Base-by-base conservation (phyloP, 2,329 filamentous ascomycete species). In the Lachnellula occidentalis region DNA sequence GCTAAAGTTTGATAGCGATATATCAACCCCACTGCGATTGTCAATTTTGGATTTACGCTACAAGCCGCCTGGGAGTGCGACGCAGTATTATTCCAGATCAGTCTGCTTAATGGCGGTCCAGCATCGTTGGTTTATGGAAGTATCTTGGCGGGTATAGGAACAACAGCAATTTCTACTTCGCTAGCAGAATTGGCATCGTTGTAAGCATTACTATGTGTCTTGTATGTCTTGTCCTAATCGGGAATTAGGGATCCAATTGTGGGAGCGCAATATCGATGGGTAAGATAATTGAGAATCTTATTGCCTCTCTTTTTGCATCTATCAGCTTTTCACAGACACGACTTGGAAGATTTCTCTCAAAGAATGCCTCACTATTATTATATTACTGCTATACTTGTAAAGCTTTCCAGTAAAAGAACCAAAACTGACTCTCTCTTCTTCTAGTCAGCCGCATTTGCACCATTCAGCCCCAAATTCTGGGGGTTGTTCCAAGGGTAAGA, bases 151-250 rank as follows among this genome's bases (percentile, higher is more conserved):
- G 34, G 36, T 9, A 21, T 48, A 12, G 57, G 57, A 14, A 36
- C 54, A n/a, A 54, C 34, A 19, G 45, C 50, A 4, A 45, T 54
- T 6, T 54, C 54, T 15, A 43, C 52, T 6, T 59, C 57, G 14
- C 24, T 59, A 24, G 57, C 54, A n/a, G 57, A 59, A 34, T 54
- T 59, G 57, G 54, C 57, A 14, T 57, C 54, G 11, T 17, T 53
- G 50, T 53, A 41, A 19, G 41, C 27, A 36, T 7, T 34, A 8
- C 4, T 15, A 19, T 12, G 5, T 34, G 11, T 31, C 8, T 17
- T 34, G n/a, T 14, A 34, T n/a, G 7, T 21, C 12, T 19, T 34
- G 8, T 14, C 36, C 31, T 37, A 21, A 37, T 15, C 5, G n/a
- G 19, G 9, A 2, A 22, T 37, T 12, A 53, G 50, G 34, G 45